Conservation (phyloP, 768 basidiomycete genomes). For the Calocera cornea region DNA sequence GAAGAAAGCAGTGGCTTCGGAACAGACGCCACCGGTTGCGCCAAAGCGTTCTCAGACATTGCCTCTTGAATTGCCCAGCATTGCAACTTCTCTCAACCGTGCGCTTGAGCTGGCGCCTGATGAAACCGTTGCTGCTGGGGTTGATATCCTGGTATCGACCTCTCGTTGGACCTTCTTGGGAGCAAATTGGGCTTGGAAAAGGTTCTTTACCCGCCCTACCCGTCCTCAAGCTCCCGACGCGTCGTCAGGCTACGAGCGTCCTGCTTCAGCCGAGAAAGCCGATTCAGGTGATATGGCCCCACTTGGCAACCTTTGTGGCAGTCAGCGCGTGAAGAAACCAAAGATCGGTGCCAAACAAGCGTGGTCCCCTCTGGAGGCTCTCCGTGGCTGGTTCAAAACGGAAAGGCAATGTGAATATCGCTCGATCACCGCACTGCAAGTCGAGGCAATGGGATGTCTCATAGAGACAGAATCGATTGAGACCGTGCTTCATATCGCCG, state of each 20-base stretch:
- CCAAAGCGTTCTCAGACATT: too few species aligned
- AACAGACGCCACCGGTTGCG: too few species aligned
- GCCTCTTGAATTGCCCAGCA: too few species aligned
- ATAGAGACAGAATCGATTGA: background rate
- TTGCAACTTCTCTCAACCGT: too few species aligned
- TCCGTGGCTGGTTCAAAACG: background rate
- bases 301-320: too few species aligned
- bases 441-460: background rate
- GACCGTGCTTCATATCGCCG: background rate
- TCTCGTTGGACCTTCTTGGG: background rate
- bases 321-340: too few species aligned
- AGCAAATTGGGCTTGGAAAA: background rate
- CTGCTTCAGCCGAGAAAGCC: too few species aligned
- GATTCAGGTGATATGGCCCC: too few species aligned
- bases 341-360: too few species aligned
- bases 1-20: too few species aligned
- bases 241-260: too few species aligned
- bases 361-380: background rate
- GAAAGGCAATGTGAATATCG: background rate
- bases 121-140: background rate
- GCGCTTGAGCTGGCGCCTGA: background rate
- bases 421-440: background rate
- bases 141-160: background rate
- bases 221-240: too few species aligned
- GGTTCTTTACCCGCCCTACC: background rate